These are phyloP conservation scores for Ganoderma meredithae DNA, from an alignment of 1,284 basidiomycete genomes.

Conservation along the genomic window DNA sequence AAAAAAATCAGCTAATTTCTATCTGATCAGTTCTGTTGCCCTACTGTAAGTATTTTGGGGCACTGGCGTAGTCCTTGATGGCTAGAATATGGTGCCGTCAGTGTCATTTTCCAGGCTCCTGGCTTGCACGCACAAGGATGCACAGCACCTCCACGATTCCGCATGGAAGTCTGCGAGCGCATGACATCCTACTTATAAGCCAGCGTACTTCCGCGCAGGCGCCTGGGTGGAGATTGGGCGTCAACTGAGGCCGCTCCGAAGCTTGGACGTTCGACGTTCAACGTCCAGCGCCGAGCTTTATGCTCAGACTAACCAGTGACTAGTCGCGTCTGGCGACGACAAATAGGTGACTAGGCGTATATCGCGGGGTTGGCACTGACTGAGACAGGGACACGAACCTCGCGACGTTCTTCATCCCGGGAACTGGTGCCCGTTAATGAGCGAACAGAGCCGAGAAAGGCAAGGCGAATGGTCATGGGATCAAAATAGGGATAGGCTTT, in stretches of 20 bases:
- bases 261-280: not conserved
- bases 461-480: not conserved
- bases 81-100: not conserved
- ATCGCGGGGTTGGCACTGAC: not conserved
- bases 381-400: not conserved
- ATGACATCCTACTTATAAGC: not conserved
- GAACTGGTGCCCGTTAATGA: not conserved
- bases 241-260: not conserved
- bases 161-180: not conserved
- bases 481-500: not conserved
- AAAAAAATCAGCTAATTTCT: not conserved
- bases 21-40: not conserved
- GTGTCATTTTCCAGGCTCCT: not conserved
- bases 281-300: not conserved
- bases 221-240: not conserved
- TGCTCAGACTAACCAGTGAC: not conserved
- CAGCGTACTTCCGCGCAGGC: not conserved
- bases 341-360: not conserved
- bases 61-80: not conserved
- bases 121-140: not conserved
- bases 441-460: not conserved
- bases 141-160: not conserved
- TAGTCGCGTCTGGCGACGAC: not conserved
- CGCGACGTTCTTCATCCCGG: not conserved
- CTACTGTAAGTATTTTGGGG: not conserved